Base-by-base conservation (phyloP, 441 rosid species). In the Brassica balearica region DNA sequence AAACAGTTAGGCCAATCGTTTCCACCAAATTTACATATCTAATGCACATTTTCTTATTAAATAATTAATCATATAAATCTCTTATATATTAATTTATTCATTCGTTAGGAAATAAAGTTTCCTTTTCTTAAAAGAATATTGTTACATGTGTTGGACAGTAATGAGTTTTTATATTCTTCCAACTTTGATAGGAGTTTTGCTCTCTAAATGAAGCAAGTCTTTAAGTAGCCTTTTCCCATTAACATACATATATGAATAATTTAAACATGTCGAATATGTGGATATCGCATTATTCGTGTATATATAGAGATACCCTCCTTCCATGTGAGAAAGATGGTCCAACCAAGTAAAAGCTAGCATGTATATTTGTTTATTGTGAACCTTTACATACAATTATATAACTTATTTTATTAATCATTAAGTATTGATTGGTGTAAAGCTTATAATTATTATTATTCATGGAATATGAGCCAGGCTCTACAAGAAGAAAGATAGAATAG, bases 311-410 rank as follows among this genome's bases (percentile, higher is more conserved):
- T 43, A 53, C 74, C 38, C 29, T 63, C 55, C 71, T 79, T 11
- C 69, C 82, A 75, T 80, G 79, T 80, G 82, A 66, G 23, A 70
- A 69, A 43, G 27, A 65, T 75, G 82, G 79, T 80, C 82, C 82
- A 80, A 32, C 75, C 69, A 65, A 70, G 76, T 75, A 74, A 73
- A 79, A 56, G 63, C n/a, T 56, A 55, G 32, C 60, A 41, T 79
- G 22, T 74, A 43, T 74, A 55, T 38, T 74, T 74, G 62, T 56
- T 79, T 74, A 74, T 43, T 27, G 15, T 58, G 22, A 41, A 29
- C 51, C 61, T 79, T 73, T 73, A 25, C 10, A 66, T 10, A 48
- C 27, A 55, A 53, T 55, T 15, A 55, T 2, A 55, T 70, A 58
- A 65, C 51, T 74, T 58, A 15, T 14, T 19, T 74, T 29, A 55